Evolutionary conservation across 495 filamentous ascomycete species (phyloP).

Genomic region (Letharia lupina): DNA sequence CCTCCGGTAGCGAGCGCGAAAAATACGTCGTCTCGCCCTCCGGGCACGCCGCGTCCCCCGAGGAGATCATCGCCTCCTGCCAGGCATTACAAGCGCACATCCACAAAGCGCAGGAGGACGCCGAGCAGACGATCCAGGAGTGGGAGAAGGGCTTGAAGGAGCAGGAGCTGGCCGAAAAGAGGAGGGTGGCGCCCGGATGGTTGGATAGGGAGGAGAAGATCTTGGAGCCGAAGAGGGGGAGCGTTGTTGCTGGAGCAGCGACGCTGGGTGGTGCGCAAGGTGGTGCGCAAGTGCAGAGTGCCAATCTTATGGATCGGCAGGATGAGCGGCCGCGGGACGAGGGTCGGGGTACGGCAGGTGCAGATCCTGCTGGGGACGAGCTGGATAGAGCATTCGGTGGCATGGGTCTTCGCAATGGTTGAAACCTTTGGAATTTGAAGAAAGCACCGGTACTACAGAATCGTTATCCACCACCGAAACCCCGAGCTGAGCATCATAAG

Average conservation of each 20-base stretch:
- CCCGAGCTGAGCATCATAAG: background rate
- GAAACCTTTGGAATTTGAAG: background rate
- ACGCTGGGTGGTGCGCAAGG: constrained; percentile 7
- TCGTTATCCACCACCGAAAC: background rate
- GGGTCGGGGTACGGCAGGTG: constrained; percentile 39
- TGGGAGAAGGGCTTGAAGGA: constrained; percentile 65
- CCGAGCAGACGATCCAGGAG: constrained; percentile 52
- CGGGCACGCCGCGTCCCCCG: constrained; percentile 68
- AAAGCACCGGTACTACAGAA: background rate
- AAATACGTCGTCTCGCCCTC: constrained; percentile 65
- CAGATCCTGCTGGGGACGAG: constrained; percentile 61
- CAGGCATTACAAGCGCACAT: constrained; percentile 68
- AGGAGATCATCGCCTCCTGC: constrained; percentile 75
- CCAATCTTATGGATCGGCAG: constrained; percentile 41
- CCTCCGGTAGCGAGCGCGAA: constrained; percentile 38
- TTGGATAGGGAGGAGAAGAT: constrained; percentile 81
- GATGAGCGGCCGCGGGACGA: constrained; percentile 35
- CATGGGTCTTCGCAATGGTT: constrained; percentile 34
- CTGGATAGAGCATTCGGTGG: constrained; percentile 84
- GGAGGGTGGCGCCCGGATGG: constrained; percentile 87
- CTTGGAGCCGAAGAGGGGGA: constrained; percentile 59
- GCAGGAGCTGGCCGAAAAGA: constrained; percentile 83
- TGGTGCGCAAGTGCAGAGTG: constrained; percentile 27
- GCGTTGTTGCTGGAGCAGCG: constrained; percentile 24
- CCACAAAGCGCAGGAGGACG: constrained; percentile 51